A percentile compares a stretch with the other conserved stretches of the same genome.
phyloP scores from a whole-genome alignment of 2,329 filamentous ascomycete species.

The Xylariaceae sp. region DNA sequence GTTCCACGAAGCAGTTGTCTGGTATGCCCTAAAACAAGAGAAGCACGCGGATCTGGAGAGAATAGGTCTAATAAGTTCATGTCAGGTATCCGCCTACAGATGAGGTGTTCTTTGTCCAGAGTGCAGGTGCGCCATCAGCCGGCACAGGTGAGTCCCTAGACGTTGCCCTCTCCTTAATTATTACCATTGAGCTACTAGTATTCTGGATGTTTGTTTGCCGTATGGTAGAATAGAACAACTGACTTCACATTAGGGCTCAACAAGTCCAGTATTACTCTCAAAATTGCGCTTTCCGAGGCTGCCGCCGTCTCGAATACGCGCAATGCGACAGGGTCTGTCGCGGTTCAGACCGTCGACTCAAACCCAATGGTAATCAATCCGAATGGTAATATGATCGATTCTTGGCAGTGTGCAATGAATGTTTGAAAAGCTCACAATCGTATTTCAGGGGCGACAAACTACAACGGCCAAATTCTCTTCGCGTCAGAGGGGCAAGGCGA shows the following conservation, averaged over 20 bases:
- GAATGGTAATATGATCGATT: slow-evolving; percentile 43
- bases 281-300: slow-evolving; percentile 50
- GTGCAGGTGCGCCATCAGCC: slow-evolving; percentile 49
- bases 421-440: neutral
- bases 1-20: slow-evolving; percentile 60
- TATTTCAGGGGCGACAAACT: slow-evolving; percentile 51
- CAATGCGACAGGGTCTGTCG: slow-evolving; percentile 44
- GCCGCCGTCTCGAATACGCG: slow-evolving; percentile 42
- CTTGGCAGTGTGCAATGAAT: too few relatives aligned
- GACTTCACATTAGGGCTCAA: slow-evolving; percentile 41
- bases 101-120: slow-evolving; percentile 58
- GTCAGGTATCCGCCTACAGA: slow-evolving; percentile 47
- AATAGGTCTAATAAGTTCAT: slow-evolving; percentile 1
- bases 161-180: neutral
- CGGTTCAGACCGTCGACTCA: slow-evolving; percentile 45
- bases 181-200: neutral
- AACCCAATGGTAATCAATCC: slow-evolving; percentile 52
- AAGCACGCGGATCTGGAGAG: neutral
- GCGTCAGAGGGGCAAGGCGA: slow-evolving; percentile 54
- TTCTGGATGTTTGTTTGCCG: neutral
- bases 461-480: slow-evolving; percentile 52
- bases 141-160: slow-evolving; percentile 42
- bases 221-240: neutral
- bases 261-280: slow-evolving; percentile 54
- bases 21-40: slow-evolving; percentile 38